Conservation (phyloP, 1,139 yeast genomes). For the Hemisphaericaspora xylanilytica region DNA sequence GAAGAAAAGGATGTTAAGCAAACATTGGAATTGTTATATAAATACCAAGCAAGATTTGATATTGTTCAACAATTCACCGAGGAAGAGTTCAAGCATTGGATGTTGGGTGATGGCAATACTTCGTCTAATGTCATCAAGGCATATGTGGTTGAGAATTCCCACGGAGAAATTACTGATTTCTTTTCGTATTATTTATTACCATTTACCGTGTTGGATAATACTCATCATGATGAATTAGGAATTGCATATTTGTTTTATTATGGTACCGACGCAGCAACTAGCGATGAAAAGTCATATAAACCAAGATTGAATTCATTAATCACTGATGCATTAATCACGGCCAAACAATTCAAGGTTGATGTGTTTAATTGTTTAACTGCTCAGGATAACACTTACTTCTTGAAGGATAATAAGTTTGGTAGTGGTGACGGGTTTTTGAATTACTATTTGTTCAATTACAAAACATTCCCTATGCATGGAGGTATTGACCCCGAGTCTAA, state of each 20-base stretch:
- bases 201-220: conserved; percentile 74
- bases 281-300: conserved; percentile 36
- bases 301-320: conserved; percentile 61
- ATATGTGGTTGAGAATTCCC: conserved; percentile 71
- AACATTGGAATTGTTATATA: conserved; percentile 56
- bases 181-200: conserved; percentile 88
- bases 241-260: conserved; percentile 90
- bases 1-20: conserved; percentile 58
- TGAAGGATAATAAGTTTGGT: conserved; percentile 84
- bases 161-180: conserved; percentile 78
- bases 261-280: conserved; percentile 56
- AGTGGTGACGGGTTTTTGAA: conserved; percentile 91
- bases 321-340: conserved; percentile 73
- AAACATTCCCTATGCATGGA: conserved; percentile 74
- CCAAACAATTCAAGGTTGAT: conserved; percentile 69
- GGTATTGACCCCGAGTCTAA: conserved; percentile 62
- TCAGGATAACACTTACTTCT: conserved; percentile 82
- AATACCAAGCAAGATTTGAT: conserved; percentile 69
- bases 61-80: conserved; percentile 65
- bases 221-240: conserved; percentile 65
- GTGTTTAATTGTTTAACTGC: conserved; percentile 91
- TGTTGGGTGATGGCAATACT: conserved; percentile 46
- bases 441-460: conserved; percentile 88
- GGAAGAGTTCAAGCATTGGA: conserved; percentile 82
- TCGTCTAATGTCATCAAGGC: conserved; percentile 60